Conservation (phyloP, 352 stramenopile species). For the Saprolegnia parasitica region DNA sequence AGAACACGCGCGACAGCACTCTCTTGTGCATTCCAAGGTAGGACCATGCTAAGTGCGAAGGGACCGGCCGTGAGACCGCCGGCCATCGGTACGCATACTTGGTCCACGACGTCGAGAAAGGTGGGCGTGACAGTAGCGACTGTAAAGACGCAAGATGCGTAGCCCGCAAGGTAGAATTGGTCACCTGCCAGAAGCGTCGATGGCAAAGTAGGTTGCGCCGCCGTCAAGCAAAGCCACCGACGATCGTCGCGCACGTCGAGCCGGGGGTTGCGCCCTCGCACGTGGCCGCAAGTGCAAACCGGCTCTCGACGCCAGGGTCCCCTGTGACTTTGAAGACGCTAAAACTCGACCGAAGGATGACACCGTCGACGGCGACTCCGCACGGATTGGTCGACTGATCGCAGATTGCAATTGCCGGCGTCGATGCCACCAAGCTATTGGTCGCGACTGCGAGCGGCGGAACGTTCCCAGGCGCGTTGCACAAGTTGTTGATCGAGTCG, state of each 20-base stretch:
- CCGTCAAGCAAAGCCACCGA: conserved; percentile 38
- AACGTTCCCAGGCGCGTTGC: conserved; percentile 92
- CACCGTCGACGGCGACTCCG: conserved; percentile 41
- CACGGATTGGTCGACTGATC: conserved; percentile 33
- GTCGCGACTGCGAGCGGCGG: conserved; percentile 60
- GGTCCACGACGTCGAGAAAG: conserved; percentile 38
- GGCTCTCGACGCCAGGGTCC: conserved; percentile 52
- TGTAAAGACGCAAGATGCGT: conserved; percentile 52
- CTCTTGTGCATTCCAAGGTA: conserved; percentile 70
- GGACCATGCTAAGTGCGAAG: conserved; percentile 33
- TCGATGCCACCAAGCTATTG: conserved; percentile 36
- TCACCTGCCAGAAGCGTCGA: conserved; percentile 40
- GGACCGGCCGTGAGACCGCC: conserved; percentile 28
- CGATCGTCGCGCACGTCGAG: conserved; percentile 20
- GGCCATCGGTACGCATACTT: conserved; percentile 35
- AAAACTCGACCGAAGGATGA: conserved; percentile 86
- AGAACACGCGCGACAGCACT: conserved; percentile 46
- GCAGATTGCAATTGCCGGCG: conserved; percentile 31
- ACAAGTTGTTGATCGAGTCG: conserved; percentile 54
- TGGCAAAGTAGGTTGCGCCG: conserved; percentile 35
- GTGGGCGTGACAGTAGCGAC: conserved; percentile 35
- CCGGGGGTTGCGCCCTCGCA: conserved; percentile 36
- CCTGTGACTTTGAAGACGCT: conserved; percentile 78
- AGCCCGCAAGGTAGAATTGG: conserved; percentile 50
- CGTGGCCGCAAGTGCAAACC: conserved; percentile 40